A percentile compares a stretch with the other conserved stretches of the same genome.
These are phyloP conservation scores for Plantago ovata DNA, from an alignment of 257 asterid species.

Conservation along the genomic window DNA sequence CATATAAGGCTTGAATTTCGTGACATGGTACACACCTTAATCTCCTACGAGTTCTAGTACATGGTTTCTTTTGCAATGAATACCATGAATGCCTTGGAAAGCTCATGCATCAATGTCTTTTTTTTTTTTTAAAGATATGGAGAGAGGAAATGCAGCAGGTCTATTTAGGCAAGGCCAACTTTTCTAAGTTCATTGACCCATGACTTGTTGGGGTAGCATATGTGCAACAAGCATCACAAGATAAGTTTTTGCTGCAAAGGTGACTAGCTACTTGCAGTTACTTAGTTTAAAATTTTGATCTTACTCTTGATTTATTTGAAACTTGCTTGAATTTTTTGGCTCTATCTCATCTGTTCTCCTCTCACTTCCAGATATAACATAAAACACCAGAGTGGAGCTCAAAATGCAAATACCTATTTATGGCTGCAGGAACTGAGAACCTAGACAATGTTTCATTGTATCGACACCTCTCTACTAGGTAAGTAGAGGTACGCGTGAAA, in stretches of 20 bases:
- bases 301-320: not conserved
- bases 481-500: not conserved
- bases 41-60: not conserved
- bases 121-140: conserved; percentile 65
- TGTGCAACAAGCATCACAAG: conserved; percentile 11
- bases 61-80: not conserved
- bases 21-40: conserved; percentile 54
- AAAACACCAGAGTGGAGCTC: not conserved
- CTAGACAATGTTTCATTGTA: not conserved
- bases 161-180: conserved; percentile 64
- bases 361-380: not conserved
- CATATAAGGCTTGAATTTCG: conserved; percentile 92
- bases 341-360: not conserved
- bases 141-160: conserved; percentile 91
- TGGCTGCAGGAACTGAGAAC: conserved; percentile 9
- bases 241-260: conserved; percentile 19
- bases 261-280: conserved; percentile 16
- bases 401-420: not conserved
- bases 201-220: conserved; percentile 36
- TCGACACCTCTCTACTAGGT: not conserved
- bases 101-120: not conserved
- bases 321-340: not conserved
- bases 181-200: conserved; percentile 55
- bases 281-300: not conserved
- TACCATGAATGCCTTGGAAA: conserved; percentile 7